Evolutionary conservation across 192 early-diverging fungal species (phyloP).

Genomic region (Backusella parvicylindrica): DNA sequence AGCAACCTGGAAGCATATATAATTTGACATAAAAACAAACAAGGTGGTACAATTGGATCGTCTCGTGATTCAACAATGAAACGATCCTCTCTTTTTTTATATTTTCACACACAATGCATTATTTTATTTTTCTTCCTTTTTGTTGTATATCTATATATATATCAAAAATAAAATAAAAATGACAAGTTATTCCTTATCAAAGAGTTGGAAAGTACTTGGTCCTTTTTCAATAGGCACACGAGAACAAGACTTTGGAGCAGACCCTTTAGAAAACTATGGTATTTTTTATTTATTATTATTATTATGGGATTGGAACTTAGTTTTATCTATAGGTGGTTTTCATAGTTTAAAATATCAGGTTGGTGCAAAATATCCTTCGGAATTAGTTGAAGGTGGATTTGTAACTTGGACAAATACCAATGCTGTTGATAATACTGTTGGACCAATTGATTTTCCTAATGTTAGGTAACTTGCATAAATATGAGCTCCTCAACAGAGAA

Average conservation of each 20-base stretch:
- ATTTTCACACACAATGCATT: too few relatives aligned
- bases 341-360: conserved; percentile 46
- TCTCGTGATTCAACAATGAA: too few relatives aligned
- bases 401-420: conserved; percentile 55
- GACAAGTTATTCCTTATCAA: background rate
- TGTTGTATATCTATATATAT: too few relatives aligned
- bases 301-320: background rate
- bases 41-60: too few relatives aligned
- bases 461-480: conserved; percentile 32
- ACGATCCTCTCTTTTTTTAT: too few relatives aligned
- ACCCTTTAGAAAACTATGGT: conserved; percentile 73
- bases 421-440: conserved; percentile 48
- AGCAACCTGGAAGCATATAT: too few relatives aligned
- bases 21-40: too few relatives aligned
- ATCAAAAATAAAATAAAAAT: too few relatives aligned
- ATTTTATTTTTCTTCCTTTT: too few relatives aligned
- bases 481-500: background rate
- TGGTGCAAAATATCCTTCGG: conserved; percentile 56
- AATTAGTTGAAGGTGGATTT: conserved; percentile 55
- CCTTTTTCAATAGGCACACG: conserved; percentile 64
- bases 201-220: conserved; percentile 52
- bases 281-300: background rate
- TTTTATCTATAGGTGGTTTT: conserved; percentile 55
- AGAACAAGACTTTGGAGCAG: conserved; percentile 62
- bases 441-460: conserved; percentile 43